Percentiles rank a stretch among this genome's conserved stretches.
Conservation (phyloP, 345 rosid species). For the Atalantia buxifolia region DNA sequence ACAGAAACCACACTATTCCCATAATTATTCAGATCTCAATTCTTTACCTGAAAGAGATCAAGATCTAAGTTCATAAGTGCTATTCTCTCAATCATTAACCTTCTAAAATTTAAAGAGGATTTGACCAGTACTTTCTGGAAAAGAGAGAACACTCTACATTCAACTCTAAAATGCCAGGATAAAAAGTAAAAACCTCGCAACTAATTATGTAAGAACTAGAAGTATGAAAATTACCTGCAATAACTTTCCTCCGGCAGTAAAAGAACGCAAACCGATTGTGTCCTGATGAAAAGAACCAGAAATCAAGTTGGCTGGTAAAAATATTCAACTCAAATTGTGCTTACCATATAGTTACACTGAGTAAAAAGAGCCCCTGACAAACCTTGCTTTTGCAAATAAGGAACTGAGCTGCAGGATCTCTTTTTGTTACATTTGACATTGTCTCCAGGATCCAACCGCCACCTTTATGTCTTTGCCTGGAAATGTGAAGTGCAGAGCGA, state of each 20-base stretch:
- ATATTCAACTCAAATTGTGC: not conserved
- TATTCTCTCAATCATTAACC: not conserved
- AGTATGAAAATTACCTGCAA: conserved; percentile 61
- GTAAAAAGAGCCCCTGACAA: conserved; percentile 18
- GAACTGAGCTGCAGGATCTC: conserved; percentile 99
- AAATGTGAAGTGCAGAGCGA: conserved; percentile 63
- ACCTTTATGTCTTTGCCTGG: conserved; percentile 92
- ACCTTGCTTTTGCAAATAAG: conserved; percentile 89
- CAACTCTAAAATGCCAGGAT: not conserved
- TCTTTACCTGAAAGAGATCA: not conserved
- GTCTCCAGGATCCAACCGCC: conserved; percentile 97
- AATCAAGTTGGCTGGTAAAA: conserved; percentile 8
- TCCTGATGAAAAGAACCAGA: conserved; percentile 46
- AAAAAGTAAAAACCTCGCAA: not conserved
- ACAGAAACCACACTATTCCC: not conserved
- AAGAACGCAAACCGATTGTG: conserved; percentile 93
- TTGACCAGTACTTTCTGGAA: not conserved
- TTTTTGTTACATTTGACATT: conserved; percentile 81
- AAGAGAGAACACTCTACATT: not conserved
- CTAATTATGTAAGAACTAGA: not conserved
- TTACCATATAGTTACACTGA: not conserved
- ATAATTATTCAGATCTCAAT: not conserved
- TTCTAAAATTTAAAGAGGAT: not conserved
- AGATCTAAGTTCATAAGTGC: not conserved
- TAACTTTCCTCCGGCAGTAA: conserved; percentile 99